Percentiles rank a stretch among this genome's conserved stretches.
phyloP scores from a whole-genome alignment of 805 yeast species.

The Metschnikowia santaceciliae region DNA sequence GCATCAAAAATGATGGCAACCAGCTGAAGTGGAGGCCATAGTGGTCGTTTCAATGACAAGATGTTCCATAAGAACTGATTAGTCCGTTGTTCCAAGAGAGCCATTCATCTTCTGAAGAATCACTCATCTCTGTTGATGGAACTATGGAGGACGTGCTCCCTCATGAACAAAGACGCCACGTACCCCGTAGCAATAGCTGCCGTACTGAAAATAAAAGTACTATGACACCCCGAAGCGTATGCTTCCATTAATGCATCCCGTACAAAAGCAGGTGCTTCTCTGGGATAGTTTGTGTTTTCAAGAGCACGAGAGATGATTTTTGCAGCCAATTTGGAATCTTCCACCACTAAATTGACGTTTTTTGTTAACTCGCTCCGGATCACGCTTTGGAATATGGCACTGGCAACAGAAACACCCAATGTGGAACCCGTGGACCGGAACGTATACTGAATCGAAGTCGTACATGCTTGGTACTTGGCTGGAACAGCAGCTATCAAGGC shows the following conservation, averaged over 20 bases:
- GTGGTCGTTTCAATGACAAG: too few relatives aligned
- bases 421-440: constrained; percentile 87
- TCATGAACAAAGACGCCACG: constrained; percentile 43
- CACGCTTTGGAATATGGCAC: constrained; percentile 58
- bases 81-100: too few relatives aligned
- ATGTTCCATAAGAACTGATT: too few relatives aligned
- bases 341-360: constrained; percentile 8
- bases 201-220: constrained; percentile 49
- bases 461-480: constrained; percentile 67
- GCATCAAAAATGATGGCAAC: too few relatives aligned
- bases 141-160: constrained; percentile 55
- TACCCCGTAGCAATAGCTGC: constrained; percentile 39
- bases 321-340: constrained; percentile 31
- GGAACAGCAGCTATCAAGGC: constrained; percentile 78
- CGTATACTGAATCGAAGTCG: constrained; percentile 87
- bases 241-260: constrained; percentile 44
- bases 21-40: too few relatives aligned
- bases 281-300: constrained; percentile 52
- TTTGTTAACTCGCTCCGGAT: constrained; percentile 26
- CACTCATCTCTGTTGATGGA: constrained; percentile 40
- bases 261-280: constrained; percentile 51
- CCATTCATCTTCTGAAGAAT: background rate
- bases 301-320: constrained; percentile 50
- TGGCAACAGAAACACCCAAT: constrained; percentile 67
- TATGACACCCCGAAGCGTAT: constrained; percentile 51